phyloP scores from a whole-genome alignment of 2,329 filamentous ascomycete genomes.

The Onygenales sp. region DNA sequence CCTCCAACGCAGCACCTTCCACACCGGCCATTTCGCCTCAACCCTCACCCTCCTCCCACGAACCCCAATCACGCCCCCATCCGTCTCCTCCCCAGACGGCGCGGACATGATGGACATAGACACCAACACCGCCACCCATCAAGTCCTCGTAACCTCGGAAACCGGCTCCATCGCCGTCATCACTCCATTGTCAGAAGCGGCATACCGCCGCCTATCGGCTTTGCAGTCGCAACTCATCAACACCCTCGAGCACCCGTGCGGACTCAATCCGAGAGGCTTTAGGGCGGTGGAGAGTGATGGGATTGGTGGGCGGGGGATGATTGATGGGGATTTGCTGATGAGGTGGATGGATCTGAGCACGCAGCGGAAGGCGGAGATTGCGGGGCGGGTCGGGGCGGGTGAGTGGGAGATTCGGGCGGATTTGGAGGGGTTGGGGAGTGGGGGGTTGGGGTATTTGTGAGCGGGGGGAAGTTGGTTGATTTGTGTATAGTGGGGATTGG shows the following conservation, averaged over 20 bases:
- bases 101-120: conserved; percentile 29
- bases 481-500: no score
- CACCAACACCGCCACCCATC: conserved; percentile 18
- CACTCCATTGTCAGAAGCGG: conserved; percentile 65
- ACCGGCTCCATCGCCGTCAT: conserved; percentile 71
- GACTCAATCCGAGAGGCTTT: conserved; percentile 75
- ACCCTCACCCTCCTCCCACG: conserved; percentile 67
- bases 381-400: conserved; percentile 60
- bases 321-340: conserved; percentile 68
- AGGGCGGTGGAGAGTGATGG: conserved; percentile 47
- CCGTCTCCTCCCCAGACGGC: conserved; percentile 24
- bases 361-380: conserved; percentile 61
- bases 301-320: conserved; percentile 50
- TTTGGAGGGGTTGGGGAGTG: conserved; percentile 55
- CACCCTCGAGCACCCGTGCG: conserved; percentile 64
- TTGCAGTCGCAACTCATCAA: conserved; percentile 71
- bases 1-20: conserved; percentile 79
- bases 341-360: conserved; percentile 69
- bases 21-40: conserved; percentile 69
- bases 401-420: conserved; percentile 61
- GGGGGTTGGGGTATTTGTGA: conserved; percentile 45
- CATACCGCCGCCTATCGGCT: conserved; percentile 75
- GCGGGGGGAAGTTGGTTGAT: background rate
- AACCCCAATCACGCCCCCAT: conserved; percentile 38
- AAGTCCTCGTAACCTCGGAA: conserved; percentile 61